Evolutionary conservation across 1,284 basidiomycete species (phyloP).

Genomic region (Rhizopogon parksii): DNA sequence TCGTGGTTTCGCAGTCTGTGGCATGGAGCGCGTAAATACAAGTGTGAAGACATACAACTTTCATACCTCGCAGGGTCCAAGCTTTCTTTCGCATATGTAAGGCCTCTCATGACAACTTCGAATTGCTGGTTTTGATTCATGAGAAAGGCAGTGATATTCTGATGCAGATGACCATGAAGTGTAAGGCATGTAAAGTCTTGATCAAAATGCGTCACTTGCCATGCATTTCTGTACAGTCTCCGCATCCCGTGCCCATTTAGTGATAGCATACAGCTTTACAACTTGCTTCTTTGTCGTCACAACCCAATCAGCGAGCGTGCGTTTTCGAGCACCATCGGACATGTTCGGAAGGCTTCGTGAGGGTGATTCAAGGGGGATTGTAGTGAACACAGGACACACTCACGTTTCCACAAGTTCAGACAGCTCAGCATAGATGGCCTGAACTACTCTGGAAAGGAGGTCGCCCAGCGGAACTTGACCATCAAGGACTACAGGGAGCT

Average conservation of each 20-base stretch:
- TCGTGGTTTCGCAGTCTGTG: slow-evolving; percentile 81
- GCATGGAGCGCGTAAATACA: not conserved
- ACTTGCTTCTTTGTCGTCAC: slow-evolving; percentile 84
- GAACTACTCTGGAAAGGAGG: slow-evolving; percentile 68
- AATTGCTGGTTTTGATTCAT: slow-evolving; percentile 81
- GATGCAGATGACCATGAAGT: slow-evolving; percentile 3
- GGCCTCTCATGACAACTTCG: slow-evolving; percentile 56
- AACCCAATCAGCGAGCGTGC: slow-evolving; percentile 80
- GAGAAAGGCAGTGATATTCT: slow-evolving; percentile 82
- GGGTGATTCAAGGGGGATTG: slow-evolving; percentile 3
- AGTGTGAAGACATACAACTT: not conserved
- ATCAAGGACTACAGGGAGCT: slow-evolving; percentile 70
- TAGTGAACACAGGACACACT: slow-evolving; percentile 23
- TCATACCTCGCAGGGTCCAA: slow-evolving; percentile 62
- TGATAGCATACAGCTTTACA: slow-evolving; percentile 81
- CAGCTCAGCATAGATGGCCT: slow-evolving; percentile 78
- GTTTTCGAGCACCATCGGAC: slow-evolving; percentile 76
- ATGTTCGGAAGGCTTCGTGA: slow-evolving; percentile 68
- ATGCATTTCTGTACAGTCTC: slow-evolving; percentile 78
- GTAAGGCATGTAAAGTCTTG: slow-evolving; percentile 2
- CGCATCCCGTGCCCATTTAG: slow-evolving; percentile 79
- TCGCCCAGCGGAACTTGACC: slow-evolving; percentile 73
- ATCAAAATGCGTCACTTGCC: slow-evolving; percentile 35
- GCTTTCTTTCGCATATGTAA: slow-evolving; percentile 61
- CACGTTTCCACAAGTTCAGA: slow-evolving; percentile 83